These are phyloP conservation scores for Cladosporium sp. DNA, from an alignment of 2,329 filamentous ascomycete genomes.

Conservation along the genomic window DNA sequence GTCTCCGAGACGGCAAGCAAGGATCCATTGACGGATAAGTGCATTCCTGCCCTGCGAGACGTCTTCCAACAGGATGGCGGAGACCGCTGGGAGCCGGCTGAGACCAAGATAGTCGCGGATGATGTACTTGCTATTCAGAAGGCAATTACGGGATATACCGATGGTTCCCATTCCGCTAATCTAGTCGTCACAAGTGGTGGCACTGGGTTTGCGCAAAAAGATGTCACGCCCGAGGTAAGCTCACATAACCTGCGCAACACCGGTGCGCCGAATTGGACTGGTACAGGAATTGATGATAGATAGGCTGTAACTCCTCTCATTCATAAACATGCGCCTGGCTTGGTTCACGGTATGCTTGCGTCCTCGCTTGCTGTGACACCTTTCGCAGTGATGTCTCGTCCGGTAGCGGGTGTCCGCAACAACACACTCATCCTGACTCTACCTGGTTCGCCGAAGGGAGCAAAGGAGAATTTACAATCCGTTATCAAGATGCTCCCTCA, in stretches of 20 bases:
- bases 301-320: constrained; percentile 74
- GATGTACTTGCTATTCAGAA: constrained; percentile 67
- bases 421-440: constrained; percentile 79
- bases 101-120: constrained; percentile 74
- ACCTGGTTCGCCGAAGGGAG: constrained; percentile 91
- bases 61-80: constrained; percentile 62
- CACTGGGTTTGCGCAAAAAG: constrained; percentile 81
- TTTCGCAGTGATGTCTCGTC: constrained; percentile 95
- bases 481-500: constrained; percentile 87
- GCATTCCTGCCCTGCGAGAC: constrained; percentile 58
- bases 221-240: constrained; percentile 77
- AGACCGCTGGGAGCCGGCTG: constrained; percentile 63
- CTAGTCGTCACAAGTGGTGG: constrained; percentile 85
- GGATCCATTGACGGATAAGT: constrained; percentile 72
- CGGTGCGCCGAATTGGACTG: not conserved
- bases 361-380: constrained; percentile 80
- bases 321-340: constrained; percentile 77
- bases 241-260: not conserved
- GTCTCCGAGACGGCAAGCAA: constrained; percentile 84
- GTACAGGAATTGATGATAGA: not conserved
- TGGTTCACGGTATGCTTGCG: constrained; percentile 93
- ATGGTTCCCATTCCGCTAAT: constrained; percentile 56
- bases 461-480: constrained; percentile 84
- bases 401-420: constrained; percentile 80
- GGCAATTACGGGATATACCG: constrained; percentile 66